Evolutionary conservation across 768 basidiomycete species (phyloP), one percentile per base, ranked within the genome.

Genomic region (Phanerodontia chrysosporium): DNA sequence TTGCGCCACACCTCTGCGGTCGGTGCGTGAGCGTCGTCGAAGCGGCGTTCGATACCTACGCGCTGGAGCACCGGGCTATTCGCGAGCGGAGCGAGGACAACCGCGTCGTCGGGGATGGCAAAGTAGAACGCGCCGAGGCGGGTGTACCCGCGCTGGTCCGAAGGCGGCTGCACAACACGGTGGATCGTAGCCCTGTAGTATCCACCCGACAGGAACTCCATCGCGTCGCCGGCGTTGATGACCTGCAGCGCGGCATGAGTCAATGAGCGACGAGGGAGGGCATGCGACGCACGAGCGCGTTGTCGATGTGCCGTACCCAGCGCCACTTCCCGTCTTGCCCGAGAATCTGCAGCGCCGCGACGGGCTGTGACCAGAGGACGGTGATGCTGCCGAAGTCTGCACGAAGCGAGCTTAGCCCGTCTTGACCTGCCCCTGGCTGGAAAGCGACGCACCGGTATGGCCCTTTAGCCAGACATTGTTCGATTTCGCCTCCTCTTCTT

Each of bases 71-170:
- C 75, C 0, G 80, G 79, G 62, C 81, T 83, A 28, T 79, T 72
- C 0, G 67, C 51, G 3, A 79, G 64, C 0, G 84, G 83, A 2
- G 70, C 68, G 27, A 86, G 71, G 52, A 69, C 74, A 45, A 78
- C 76, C 28, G 76, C 65, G 65, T 85, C 83, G 60, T 85, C 78
- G 0, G 79, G 70, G 75, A 77, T 73, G 30, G 68, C 70, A 63
- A 87, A 86, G 68, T 86, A 85, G 66, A 85, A 84, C 2, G 79
- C 74, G 0, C 85, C 84, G 1, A 85, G 73, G 9, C 84, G 80
- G 16, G 79, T 73, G 60, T 75, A 70, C 29, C 66, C 67, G 29
- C 71, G 78, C 62, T 86, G 85, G 59, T 85, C 83, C 0, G 66
- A 63, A 10, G 84, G 85, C 1, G 84, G 85, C 62, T 81, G 81